These are phyloP conservation scores for Kluyveromyces nonfermentans DNA, from an alignment of 805 yeast species.

Conservation along the genomic window DNA sequence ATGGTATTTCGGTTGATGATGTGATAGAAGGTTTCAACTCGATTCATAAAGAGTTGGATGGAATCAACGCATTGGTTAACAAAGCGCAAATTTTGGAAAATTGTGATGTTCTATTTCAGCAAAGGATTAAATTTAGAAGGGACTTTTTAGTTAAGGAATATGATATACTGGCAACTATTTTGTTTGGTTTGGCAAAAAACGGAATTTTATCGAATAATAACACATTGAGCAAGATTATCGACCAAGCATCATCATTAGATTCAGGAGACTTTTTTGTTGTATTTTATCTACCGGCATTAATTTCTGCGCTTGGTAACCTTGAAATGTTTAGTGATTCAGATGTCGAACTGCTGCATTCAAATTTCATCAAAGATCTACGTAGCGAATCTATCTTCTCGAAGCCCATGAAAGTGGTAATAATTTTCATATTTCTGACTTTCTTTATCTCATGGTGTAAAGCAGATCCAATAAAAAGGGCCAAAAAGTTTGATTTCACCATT, in stretches of 20 bases:
- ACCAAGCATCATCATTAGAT: slow-evolving; percentile 39
- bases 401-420: slow-evolving; percentile 42
- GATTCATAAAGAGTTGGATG: slow-evolving; percentile 48
- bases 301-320: slow-evolving; percentile 36
- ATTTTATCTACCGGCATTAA: slow-evolving; percentile 55
- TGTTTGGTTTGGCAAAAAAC: slow-evolving; percentile 41
- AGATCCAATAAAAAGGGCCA: slow-evolving; percentile 31
- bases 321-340: slow-evolving; percentile 29
- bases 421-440: slow-evolving; percentile 44
- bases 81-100: slow-evolving; percentile 47
- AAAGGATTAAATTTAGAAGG: slow-evolving; percentile 48
- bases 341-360: slow-evolving; percentile 32
- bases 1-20: slow-evolving; percentile 30
- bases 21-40: slow-evolving; percentile 46
- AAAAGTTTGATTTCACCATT: slow-evolving; percentile 42
- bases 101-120: slow-evolving; percentile 36
- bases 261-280: slow-evolving; percentile 56
- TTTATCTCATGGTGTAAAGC: slow-evolving; percentile 63
- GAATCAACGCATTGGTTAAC: slow-evolving; percentile 43
- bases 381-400: slow-evolving; percentile 35
- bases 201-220: slow-evolving; percentile 28
- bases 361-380: slow-evolving; percentile 29
- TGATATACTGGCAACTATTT: slow-evolving; percentile 59
- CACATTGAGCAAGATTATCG: slow-evolving; percentile 32
- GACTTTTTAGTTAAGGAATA: slow-evolving; percentile 57